Percentiles rank a stretch among this genome's conserved stretches.
These are phyloP conservation scores for Tephrocybe rancida DNA, from an alignment of 768 basidiomycete genomes.

Conservation along the genomic window DNA sequence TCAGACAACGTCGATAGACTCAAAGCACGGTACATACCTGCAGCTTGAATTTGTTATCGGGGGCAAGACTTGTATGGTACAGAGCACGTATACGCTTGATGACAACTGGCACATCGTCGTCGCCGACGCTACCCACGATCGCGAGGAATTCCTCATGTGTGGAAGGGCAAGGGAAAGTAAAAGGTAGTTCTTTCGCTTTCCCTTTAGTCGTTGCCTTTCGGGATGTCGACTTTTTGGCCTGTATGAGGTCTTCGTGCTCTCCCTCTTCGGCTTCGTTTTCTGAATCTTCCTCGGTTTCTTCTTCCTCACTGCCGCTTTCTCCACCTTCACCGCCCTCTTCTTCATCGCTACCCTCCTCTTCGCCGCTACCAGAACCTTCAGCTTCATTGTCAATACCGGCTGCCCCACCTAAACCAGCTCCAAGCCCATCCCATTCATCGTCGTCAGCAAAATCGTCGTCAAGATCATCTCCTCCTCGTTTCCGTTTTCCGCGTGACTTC, in stretches of 20 bases:
- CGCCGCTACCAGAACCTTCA: slow-evolving; percentile 37
- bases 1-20: neutral
- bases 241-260: slow-evolving; percentile 46
- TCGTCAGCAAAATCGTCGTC: slow-evolving; percentile 80
- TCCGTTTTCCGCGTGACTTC: slow-evolving; percentile 46
- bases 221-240: slow-evolving; percentile 20
- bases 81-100: slow-evolving; percentile 89
- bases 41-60: slow-evolving; percentile 90
- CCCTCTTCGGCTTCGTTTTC: slow-evolving; percentile 38
- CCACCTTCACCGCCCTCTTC: slow-evolving; percentile 32
- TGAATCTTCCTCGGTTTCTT: slow-evolving; percentile 38
- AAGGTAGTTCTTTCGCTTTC: slow-evolving; percentile 72
- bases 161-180: slow-evolving; percentile 87
- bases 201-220: slow-evolving; percentile 31
- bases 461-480: slow-evolving; percentile 80
- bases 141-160: slow-evolving; percentile 90
- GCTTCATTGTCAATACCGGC: slow-evolving; percentile 38
- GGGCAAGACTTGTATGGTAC: slow-evolving; percentile 89
- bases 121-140: slow-evolving; percentile 70
- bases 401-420: slow-evolving; percentile 38
- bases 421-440: slow-evolving; percentile 41
- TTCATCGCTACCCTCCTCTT: slow-evolving; percentile 41
- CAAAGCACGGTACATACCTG: slow-evolving; percentile 56
- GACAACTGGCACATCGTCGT: slow-evolving; percentile 75
- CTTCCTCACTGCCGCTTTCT: slow-evolving; percentile 32